Percentiles rank a stretch among this genome's conserved stretches.
Conservation (phyloP, 495 filamentous ascomycete genomes). For the Aspergillus sclerotiicarbonarius region DNA sequence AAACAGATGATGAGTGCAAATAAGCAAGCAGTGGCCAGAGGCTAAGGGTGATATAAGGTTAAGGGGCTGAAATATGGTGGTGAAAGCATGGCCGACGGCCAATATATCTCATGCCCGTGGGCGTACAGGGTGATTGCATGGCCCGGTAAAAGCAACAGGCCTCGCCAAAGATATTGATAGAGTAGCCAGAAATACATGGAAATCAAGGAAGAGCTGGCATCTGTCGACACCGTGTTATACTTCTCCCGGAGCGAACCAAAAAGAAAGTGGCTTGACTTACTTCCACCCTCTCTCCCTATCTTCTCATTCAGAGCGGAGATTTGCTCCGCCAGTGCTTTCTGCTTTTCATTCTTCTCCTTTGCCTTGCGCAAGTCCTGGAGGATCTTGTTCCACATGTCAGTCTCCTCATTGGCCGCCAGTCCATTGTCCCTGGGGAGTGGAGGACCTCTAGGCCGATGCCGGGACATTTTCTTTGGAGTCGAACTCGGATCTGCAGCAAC, state of each 20-base stretch:
- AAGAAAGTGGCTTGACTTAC: conserved; percentile 32
- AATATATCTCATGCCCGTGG: neutral
- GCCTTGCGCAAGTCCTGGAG: conserved; percentile 55
- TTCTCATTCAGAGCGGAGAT: conserved; percentile 54
- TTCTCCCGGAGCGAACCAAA: neutral
- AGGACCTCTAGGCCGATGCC: conserved; percentile 43
- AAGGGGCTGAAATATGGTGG: too few species aligned
- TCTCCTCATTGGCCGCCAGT: conserved; percentile 58
- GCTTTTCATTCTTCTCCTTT: conserved; percentile 61
- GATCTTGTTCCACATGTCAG: conserved; percentile 63
- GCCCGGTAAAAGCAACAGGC: neutral
- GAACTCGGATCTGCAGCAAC: conserved; percentile 5
- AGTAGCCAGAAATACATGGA: neutral
- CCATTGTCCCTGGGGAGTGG: conserved; percentile 45
- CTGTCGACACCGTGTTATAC: neutral
- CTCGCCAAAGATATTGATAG: too few species aligned
- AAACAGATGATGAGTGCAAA: neutral
- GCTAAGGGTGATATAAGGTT: neutral
- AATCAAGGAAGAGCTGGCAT: neutral
- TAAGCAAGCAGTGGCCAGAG: neutral
- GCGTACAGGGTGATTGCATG: neutral
- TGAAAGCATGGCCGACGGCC: neutral
- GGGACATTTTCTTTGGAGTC: conserved; percentile 34
- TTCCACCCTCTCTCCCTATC: conserved; percentile 43
- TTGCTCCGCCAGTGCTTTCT: conserved; percentile 45